phyloP scores from a whole-genome alignment of 1,139 yeast species.

The Suhomyces maxii region DNA sequence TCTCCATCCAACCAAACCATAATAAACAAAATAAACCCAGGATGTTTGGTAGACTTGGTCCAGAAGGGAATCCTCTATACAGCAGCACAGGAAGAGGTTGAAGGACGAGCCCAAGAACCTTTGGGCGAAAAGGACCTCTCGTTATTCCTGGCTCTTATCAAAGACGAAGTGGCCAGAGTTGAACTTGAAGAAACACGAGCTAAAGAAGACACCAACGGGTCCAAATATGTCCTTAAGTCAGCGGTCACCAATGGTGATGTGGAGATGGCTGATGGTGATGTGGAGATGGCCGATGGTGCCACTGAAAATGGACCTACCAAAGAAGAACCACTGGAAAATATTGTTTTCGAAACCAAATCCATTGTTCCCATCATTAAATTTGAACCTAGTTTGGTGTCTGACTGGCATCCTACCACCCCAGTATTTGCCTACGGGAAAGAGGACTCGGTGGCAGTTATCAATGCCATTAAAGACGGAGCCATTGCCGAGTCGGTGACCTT shows the following conservation, averaged over 20 bases:
- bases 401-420: slow-evolving; percentile 42
- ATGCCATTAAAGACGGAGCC: slow-evolving; percentile 31
- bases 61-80: slow-evolving; percentile 82
- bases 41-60: slow-evolving; percentile 75
- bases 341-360: slow-evolving; percentile 21
- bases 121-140: slow-evolving; percentile 18
- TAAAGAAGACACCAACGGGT: background rate
- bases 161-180: slow-evolving; percentile 18
- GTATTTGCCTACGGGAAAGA: slow-evolving; percentile 42
- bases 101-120: slow-evolving; percentile 10
- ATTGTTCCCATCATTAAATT: slow-evolving; percentile 25
- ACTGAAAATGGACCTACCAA: slow-evolving; percentile 1
- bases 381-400: slow-evolving; percentile 32
- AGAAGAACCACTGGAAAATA: slow-evolving; percentile 1
- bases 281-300: slow-evolving; percentile 15
- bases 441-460: slow-evolving; percentile 37
- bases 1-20: slow-evolving; percentile 40
- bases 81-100: slow-evolving; percentile 33
- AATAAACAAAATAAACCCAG: slow-evolving; percentile 56
- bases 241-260: slow-evolving; percentile 14
- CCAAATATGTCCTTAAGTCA: slow-evolving; percentile 18
- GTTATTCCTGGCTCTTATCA: slow-evolving; percentile 33
- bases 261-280: slow-evolving; percentile 20
- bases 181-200: background rate
- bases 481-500: slow-evolving; percentile 38